These are phyloP conservation scores for Scheffersomyces cryptocercus DNA, from an alignment of 1,139 yeast species.

Conservation along the genomic window DNA sequence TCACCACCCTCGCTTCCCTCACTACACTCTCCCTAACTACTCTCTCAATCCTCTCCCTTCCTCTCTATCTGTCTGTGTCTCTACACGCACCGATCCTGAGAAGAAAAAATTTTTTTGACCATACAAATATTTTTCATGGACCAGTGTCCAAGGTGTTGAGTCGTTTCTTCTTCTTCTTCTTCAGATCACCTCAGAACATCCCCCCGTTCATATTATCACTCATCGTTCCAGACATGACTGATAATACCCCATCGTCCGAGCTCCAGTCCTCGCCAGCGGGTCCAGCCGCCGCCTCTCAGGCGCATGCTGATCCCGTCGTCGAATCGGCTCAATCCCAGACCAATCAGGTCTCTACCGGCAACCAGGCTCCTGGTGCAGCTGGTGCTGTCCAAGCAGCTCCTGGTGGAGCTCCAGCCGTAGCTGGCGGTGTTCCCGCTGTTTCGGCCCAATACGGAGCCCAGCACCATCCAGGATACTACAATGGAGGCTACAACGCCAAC, in stretches of 20 bases:
- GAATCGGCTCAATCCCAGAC: conserved; percentile 6
- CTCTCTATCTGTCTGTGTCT: no score
- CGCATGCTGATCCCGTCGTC: conserved; percentile 7
- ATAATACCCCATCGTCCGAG: conserved; percentile 7
- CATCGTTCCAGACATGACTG: conserved; percentile 10
- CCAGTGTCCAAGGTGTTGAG: no score
- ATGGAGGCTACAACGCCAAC: conserved; percentile 12
- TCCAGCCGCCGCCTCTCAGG: conserved; percentile 8
- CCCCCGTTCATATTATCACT: conserved; percentile 4
- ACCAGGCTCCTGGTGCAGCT: conserved; percentile 8
- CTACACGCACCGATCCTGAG: not conserved
- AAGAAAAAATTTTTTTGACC: conserved; percentile 1
- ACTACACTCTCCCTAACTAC: no score
- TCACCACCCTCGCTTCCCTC: not conserved
- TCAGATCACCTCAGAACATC: no score
- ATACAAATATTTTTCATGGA: not conserved
- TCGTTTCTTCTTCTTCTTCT: no score
- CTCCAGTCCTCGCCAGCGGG: conserved; percentile 5
- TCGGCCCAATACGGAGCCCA: not conserved
- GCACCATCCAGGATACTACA: conserved; percentile 4
- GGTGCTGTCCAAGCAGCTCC: conserved; percentile 4
- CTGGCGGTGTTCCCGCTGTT: conserved; percentile 1
- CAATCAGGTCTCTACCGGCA: conserved; percentile 6
- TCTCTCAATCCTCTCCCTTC: no score
- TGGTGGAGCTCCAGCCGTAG: conserved; percentile 3